Percentiles rank a stretch among this genome's conserved stretches.
phyloP scores from a whole-genome alignment of 2,329 filamentous ascomycete species.

The Ophiobolus disseminans region DNA sequence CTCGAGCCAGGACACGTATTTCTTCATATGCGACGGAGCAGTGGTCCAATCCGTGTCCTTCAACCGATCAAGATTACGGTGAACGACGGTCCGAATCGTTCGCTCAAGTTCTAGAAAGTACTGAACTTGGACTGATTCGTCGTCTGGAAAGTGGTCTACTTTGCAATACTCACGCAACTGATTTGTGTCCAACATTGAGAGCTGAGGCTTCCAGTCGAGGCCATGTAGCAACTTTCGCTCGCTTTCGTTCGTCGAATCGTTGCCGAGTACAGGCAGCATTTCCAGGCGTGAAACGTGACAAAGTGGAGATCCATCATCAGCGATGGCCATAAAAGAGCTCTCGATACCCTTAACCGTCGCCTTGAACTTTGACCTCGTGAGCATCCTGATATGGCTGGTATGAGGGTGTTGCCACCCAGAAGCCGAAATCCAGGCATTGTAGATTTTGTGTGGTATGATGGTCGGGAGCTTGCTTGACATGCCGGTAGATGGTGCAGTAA shows the following conservation, averaged over 20 bases:
- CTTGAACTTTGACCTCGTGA: not conserved
- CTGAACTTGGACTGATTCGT: not conserved
- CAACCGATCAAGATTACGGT: not conserved
- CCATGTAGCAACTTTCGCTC: slow-evolving; percentile 8
- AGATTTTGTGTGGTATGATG: slow-evolving; percentile 6
- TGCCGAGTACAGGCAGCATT: not conserved
- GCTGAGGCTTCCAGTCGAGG: slow-evolving; percentile 12
- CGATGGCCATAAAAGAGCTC: not conserved
- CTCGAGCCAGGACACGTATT: not conserved
- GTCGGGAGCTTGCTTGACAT: slow-evolving; percentile 1
- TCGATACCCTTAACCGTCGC: not conserved
- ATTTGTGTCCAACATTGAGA: not conserved
- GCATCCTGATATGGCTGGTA: not conserved
- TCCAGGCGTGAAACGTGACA: not conserved
- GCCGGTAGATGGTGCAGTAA: slow-evolving; percentile 3
- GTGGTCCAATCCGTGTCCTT: not conserved
- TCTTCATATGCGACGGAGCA: not conserved
- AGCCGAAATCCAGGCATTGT: slow-evolving; percentile 6
- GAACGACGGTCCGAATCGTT: not conserved
- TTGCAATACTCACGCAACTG: slow-evolving; percentile 4
- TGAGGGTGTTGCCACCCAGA: slow-evolving; percentile 5
- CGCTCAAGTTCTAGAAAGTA: not conserved
- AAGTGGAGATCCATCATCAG: not conserved
- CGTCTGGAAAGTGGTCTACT: not conserved
- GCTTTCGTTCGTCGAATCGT: not conserved